Base-by-base conservation (phyloP, 2,329 filamentous ascomycete species). In the Hymenoscyphus repandus region DNA sequence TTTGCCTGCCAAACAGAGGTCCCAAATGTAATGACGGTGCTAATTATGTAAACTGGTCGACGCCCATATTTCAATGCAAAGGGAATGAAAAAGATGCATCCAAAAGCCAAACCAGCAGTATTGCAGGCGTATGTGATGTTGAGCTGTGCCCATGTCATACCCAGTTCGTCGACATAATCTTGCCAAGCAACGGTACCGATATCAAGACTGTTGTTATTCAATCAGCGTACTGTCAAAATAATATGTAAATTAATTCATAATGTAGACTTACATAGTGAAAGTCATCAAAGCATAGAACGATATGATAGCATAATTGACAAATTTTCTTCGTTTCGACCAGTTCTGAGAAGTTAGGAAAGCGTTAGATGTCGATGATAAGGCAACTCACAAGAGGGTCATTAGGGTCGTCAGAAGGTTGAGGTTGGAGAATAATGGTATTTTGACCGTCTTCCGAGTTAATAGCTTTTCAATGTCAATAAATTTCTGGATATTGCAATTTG, bases 11-110 rank as follows among this genome's bases (percentile, higher is more conserved):
- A 78, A 18, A 71, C 57, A n/a, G 62, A 57, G 1, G 64, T 56
- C 0, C 51, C 69, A 34, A 72, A 64, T 43, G 72, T 69, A 1
- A 71, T 56, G 0, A 64, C 57, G 0, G 66, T 65, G 56, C 70
- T 74, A 47, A 74, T 44, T 15, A 76, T 52, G 50, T 76, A 77
- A 1, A 76, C 54, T 1, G 72, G 70, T 11, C 74, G 68, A 3
- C 73, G 63, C 1, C 74, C 74, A 47, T 67, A 75, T 41, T 74
- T 75, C 45, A 72, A 61, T 2, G 70, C 70, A 32, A 77, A 70
- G 0, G 73, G 73, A 1, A 75, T 68, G 34, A 76, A 61, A 7
- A 76, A 31, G 3, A 75, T 47, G 18, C 65, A 66, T 1, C 74
- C 72, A 5, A 76, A 45, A 12, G 67, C 69, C 0, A 77, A 59